A percentile compares a stretch with the other conserved stretches of the same genome.
phyloP scores from a whole-genome alignment of 179 eudicot species.

The Beta lomatogona region DNA sequence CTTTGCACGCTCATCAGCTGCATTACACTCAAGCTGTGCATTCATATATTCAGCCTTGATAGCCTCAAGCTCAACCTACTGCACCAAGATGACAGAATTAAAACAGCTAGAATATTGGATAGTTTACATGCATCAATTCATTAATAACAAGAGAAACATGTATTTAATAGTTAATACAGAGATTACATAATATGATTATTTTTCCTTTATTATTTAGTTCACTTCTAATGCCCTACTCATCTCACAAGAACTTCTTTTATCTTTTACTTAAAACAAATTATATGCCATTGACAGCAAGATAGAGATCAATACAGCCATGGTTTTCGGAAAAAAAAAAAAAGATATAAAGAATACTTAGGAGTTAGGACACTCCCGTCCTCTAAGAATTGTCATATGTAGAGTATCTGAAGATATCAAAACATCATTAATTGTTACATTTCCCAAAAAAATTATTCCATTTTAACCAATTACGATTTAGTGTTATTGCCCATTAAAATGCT shows the following conservation, averaged over 20 bases:
- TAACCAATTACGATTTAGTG: neutral
- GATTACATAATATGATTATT: neutral
- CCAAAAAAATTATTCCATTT: neutral
- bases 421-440: neutral
- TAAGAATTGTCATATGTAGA: neutral
- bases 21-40: conserved; percentile 90
- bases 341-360: neutral
- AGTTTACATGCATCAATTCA: neutral
- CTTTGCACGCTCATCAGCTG: conserved; percentile 97
- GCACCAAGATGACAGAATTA: conserved; percentile 42
- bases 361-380: neutral
- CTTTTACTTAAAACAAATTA: neutral
- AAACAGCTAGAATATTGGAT: conserved; percentile 20
- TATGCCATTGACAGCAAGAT: neutral
- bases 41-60: conserved; percentile 70
- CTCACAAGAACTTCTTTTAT: neutral
- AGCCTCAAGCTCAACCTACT: conserved; percentile 89
- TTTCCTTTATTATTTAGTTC: neutral
- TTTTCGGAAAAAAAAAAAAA: neutral
- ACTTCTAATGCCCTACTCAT: neutral
- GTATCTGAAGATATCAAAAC: neutral
- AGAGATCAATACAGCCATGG: neutral
- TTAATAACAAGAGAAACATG: neutral
- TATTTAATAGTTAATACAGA: neutral
- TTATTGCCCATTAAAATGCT: neutral